These are phyloP conservation scores for Fomitopsis pinicola DNA, from an alignment of 1,284 basidiomycete species.

Conservation along the genomic window DNA sequence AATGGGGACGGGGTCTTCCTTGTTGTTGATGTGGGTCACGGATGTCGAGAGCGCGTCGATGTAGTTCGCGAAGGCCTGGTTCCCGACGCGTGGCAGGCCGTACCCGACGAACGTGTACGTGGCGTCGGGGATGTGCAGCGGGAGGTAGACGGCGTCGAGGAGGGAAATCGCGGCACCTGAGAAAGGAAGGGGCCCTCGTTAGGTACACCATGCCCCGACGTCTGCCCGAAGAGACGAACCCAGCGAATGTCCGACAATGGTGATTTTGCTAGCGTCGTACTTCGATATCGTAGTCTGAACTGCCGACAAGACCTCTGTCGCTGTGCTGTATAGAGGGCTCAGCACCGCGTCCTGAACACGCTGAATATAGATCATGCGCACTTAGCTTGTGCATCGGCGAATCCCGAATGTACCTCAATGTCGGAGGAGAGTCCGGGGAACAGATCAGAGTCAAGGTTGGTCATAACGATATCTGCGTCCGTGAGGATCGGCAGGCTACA, in stretches of 20 bases:
- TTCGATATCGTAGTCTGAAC: slow-evolving; percentile 29
- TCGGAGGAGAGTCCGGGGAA: slow-evolving; percentile 53
- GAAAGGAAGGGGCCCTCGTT: background rate
- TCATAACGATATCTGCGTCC: slow-evolving; percentile 44
- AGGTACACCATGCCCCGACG: background rate
- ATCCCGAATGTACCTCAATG: slow-evolving; percentile 55
- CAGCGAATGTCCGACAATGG: slow-evolving; percentile 36
- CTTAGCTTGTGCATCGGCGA: slow-evolving; percentile 48
- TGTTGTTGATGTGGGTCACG: slow-evolving; percentile 29
- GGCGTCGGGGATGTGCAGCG: slow-evolving; percentile 36
- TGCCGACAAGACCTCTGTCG: slow-evolving; percentile 31
- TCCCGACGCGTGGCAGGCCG: slow-evolving; percentile 57
- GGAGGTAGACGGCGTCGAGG: slow-evolving; percentile 42
- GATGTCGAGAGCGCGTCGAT: slow-evolving; percentile 39
- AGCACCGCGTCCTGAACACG: background rate
- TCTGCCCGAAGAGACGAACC: slow-evolving; percentile 20
- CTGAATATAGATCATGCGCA: slow-evolving; percentile 22
- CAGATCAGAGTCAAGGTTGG: slow-evolving; percentile 36
- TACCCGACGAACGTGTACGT: slow-evolving; percentile 39
- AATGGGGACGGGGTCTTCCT: slow-evolving; percentile 27
- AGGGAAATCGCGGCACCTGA: slow-evolving; percentile 42
- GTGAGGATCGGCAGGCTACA: slow-evolving; percentile 46
- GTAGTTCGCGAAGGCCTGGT: slow-evolving; percentile 56
- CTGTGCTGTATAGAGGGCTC: slow-evolving; percentile 23
- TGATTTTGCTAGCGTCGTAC: slow-evolving; percentile 28